These are phyloP conservation scores for Sistotremastrum niveocremeum DNA, from an alignment of 768 basidiomycete genomes.

Conservation along the genomic window DNA sequence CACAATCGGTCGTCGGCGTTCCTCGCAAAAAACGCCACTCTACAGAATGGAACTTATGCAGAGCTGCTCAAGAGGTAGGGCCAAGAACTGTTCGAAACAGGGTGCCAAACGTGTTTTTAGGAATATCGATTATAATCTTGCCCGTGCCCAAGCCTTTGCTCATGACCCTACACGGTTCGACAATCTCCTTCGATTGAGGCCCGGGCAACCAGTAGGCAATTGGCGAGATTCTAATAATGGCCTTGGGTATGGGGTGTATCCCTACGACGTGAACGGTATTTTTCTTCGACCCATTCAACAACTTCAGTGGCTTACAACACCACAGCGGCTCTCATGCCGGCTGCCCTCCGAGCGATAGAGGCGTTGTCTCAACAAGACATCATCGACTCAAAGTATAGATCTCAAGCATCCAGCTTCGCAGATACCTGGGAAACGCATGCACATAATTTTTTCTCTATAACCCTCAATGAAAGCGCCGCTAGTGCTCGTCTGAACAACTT, in stretches of 20 bases:
- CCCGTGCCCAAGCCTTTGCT: constrained; percentile 26
- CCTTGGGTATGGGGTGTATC: constrained; percentile 28
- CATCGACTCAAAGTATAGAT: too few relatives aligned
- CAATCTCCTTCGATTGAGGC: constrained; percentile 25
- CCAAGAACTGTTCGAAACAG: neutral
- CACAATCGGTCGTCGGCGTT: constrained; percentile 20
- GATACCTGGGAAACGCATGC: constrained; percentile 25
- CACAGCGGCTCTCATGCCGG: constrained; percentile 16
- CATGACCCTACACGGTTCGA: constrained; percentile 11
- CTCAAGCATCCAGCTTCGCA: constrained; percentile 11
- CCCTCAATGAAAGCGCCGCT: constrained; percentile 16
- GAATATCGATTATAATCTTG: constrained; percentile 26
- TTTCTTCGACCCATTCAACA: constrained; percentile 26
- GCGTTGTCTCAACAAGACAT: too few relatives aligned
- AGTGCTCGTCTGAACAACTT: constrained; percentile 22
- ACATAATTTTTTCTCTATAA: constrained; percentile 23
- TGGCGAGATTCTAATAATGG: constrained; percentile 32
- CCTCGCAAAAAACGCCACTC: constrained; percentile 20
- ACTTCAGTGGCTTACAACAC: constrained; percentile 7
- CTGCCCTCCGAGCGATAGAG: constrained; percentile 14
- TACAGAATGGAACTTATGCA: constrained; percentile 29
- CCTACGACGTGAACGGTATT: constrained; percentile 33
- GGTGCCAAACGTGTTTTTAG: constrained; percentile 7
- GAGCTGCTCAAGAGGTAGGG: constrained; percentile 22
- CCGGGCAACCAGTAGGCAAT: constrained; percentile 28